A percentile compares a stretch with the other conserved stretches of the same genome.
Evolutionary conservation across 1,284 basidiomycete species (phyloP).

Genomic region (Microbotryum intermedium): DNA sequence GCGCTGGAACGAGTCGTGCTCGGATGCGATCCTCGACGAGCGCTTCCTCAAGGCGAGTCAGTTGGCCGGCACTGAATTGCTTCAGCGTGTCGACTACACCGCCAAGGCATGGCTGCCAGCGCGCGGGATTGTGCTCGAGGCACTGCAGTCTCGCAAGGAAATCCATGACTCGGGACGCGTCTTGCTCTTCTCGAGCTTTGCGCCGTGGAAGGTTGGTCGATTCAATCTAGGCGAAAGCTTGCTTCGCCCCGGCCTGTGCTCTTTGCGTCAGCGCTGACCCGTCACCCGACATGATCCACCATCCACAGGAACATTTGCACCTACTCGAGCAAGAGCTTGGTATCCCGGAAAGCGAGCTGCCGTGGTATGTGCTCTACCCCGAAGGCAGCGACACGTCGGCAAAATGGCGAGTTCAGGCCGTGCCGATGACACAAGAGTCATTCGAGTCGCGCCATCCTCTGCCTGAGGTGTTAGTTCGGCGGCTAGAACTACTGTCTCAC

Average conservation of each 20-base stretch:
- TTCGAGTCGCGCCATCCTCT: constrained; percentile 87
- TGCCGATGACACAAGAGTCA: constrained; percentile 69
- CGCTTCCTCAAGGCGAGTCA: constrained; percentile 71
- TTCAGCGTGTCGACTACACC: constrained; percentile 71
- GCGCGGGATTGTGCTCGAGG: constrained; percentile 64
- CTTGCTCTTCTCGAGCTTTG: constrained; percentile 69
- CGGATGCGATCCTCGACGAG: constrained; percentile 61
- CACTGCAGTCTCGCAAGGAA: constrained; percentile 54
- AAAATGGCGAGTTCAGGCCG: constrained; percentile 91
- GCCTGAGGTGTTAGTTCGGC: constrained; percentile 55
- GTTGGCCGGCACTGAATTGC: constrained; percentile 80
- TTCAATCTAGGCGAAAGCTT: too few relatives aligned
- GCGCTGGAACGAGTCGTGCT: constrained; percentile 72
- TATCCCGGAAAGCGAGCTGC: constrained; percentile 47
- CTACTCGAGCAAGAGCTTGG: constrained; percentile 60
- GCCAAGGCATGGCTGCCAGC: constrained; percentile 87
- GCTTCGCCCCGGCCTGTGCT: neutral
- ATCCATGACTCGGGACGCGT: constrained; percentile 67
- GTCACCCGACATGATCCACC: neutral
- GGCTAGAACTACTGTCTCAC: neutral
- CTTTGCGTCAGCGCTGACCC: neutral
- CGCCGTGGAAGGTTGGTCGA: constrained; percentile 70
- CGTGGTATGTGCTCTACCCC: constrained; percentile 83
- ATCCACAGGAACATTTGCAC: constrained; percentile 76
- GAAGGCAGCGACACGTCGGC: constrained; percentile 55